phyloP scores from a whole-genome alignment of 495 filamentous ascomycete species.

The Xylaria acuta region DNA sequence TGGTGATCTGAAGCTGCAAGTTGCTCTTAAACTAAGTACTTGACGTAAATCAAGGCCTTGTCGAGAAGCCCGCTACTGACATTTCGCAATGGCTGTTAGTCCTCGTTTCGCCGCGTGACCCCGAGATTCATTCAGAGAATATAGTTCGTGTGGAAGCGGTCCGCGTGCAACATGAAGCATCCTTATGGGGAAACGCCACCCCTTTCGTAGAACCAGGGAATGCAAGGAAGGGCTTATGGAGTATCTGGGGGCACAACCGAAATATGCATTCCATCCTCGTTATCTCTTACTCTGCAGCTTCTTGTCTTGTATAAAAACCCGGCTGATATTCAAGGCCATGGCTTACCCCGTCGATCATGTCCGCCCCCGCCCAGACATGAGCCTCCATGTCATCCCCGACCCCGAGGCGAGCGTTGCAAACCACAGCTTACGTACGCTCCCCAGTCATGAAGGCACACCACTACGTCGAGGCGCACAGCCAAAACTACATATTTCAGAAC shows the following conservation, averaged over 20 bases:
- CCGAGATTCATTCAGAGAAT: not conserved
- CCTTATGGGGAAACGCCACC: too few species aligned
- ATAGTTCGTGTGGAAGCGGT: not conserved
- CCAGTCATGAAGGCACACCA: not conserved
- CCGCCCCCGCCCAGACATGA: not conserved
- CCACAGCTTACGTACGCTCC: not conserved
- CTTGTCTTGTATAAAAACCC: not conserved
- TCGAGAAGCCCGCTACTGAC: not conserved
- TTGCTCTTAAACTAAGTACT: too few species aligned
- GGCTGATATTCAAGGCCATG: not conserved
- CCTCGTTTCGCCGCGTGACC: not conserved
- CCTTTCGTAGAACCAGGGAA: not conserved
- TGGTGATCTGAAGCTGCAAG: too few species aligned
- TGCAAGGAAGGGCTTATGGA: not conserved
- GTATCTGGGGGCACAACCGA: not conserved
- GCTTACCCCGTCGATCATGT: not conserved
- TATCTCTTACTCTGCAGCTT: not conserved
- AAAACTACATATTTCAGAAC: too few species aligned
- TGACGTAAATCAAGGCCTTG: not conserved
- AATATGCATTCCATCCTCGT: not conserved
- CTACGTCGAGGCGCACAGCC: not conserved
- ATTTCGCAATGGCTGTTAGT: not conserved
- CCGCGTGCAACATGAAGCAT: not conserved
- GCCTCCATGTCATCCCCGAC: not conserved
- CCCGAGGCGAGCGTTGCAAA: not conserved